These are phyloP conservation scores for Mangifera indica DNA, from an alignment of 345 rosid genomes.

Conservation along the genomic window DNA sequence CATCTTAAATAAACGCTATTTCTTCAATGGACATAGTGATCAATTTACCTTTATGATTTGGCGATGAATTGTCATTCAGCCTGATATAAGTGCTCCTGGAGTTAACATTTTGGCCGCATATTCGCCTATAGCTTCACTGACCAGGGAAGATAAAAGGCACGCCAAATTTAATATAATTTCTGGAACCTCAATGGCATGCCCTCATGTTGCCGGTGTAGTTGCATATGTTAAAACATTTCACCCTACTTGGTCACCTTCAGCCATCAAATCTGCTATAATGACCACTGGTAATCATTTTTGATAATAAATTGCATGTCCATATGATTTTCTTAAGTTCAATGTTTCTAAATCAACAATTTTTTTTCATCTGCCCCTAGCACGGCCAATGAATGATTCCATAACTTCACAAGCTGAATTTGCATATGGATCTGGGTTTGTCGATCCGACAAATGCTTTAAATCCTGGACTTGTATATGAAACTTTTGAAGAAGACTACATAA, in stretches of 20 bases:
- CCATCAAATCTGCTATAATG: conserved; percentile 63
- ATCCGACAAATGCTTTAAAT: conserved; percentile 44
- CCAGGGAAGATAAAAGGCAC: conserved; percentile 24
- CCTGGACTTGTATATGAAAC: conserved; percentile 43
- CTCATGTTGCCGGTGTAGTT: conserved; percentile 50
- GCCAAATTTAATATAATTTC: conserved; percentile 32
- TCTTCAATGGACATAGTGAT: background rate
- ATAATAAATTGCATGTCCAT: background rate
- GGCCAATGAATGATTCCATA: conserved; percentile 34
- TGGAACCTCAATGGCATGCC: conserved; percentile 67
- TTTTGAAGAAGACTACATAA: conserved; percentile 31
- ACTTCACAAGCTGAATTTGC: conserved; percentile 40
- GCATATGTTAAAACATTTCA: conserved; percentile 44
- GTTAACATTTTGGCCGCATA: conserved; percentile 44
- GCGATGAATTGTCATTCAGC: conserved; percentile 29
- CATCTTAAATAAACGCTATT: background rate
- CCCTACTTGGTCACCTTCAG: conserved; percentile 61
- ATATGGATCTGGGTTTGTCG: conserved; percentile 53
- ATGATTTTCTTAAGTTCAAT: background rate
- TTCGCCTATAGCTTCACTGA: conserved; percentile 26
- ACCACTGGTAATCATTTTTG: conserved; percentile 45
- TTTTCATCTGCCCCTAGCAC: conserved; percentile 31
- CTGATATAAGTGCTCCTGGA: conserved; percentile 52
- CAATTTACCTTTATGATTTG: background rate
- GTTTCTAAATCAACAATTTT: background rate